Evolutionary conservation across 2,329 filamentous ascomycete species (phyloP).

Genomic region (Aureobasidium lini): DNA sequence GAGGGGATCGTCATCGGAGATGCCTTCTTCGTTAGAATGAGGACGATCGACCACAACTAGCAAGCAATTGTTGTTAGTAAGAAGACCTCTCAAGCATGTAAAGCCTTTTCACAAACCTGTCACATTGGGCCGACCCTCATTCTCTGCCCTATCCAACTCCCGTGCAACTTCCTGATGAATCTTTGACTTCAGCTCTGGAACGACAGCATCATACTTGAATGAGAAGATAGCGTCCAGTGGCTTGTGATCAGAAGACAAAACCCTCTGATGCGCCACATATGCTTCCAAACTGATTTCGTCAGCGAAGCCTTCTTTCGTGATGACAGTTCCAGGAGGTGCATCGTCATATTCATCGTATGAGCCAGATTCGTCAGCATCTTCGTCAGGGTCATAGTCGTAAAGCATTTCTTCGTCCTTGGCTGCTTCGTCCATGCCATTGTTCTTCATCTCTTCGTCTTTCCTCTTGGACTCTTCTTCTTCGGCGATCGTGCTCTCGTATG

Average conservation of each 20-base stretch:
- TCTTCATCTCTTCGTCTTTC: slow-evolving; percentile 79
- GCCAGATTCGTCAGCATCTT: slow-evolving; percentile 54
- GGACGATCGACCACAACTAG: slow-evolving; percentile 70
- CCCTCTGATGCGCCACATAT: slow-evolving; percentile 82
- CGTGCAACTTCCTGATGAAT: slow-evolving; percentile 81
- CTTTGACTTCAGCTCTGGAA: slow-evolving; percentile 74
- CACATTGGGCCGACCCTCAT: slow-evolving; percentile 70
- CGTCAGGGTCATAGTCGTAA: slow-evolving; percentile 84
- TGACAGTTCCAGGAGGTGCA: slow-evolving; percentile 40
- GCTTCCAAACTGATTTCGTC: slow-evolving; percentile 52
- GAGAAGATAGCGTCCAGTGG: slow-evolving; percentile 78
- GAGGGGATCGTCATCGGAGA: slow-evolving; percentile 32
- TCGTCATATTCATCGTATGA: slow-evolving; percentile 49
- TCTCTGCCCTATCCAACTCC: slow-evolving; percentile 84
- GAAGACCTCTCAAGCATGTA: not conserved
- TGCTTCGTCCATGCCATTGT: slow-evolving; percentile 64
- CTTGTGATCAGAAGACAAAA: slow-evolving; percentile 93
- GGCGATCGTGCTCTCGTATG: slow-evolving; percentile 54
- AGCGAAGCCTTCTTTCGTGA: slow-evolving; percentile 52
- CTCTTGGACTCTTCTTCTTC: slow-evolving; percentile 61
- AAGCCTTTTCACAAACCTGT: slow-evolving; percentile 18
- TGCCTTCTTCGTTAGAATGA: slow-evolving; percentile 29
- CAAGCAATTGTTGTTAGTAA: slow-evolving; percentile 31
- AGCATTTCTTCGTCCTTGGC: slow-evolving; percentile 73
- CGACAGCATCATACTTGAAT: slow-evolving; percentile 77